These are phyloP conservation scores for Yamadazyma kanchanaburiensis DNA, from an alignment of 1,139 yeast species.

Conservation along the genomic window DNA sequence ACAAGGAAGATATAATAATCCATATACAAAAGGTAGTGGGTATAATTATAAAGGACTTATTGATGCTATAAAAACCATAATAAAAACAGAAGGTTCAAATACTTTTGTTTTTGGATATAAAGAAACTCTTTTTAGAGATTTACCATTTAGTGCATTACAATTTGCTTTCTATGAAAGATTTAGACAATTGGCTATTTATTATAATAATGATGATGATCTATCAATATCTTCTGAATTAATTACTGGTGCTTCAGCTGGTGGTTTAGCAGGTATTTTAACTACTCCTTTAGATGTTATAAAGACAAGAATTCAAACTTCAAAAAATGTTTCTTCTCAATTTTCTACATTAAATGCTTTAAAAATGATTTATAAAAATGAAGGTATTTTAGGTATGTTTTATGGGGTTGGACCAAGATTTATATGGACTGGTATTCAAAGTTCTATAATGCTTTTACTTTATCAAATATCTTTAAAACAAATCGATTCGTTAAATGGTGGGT, in stretches of 20 bases:
- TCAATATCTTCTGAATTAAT: conserved; percentile 62
- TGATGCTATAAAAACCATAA: conserved; percentile 67
- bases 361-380: conserved; percentile 72
- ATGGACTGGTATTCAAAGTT: conserved; percentile 95
- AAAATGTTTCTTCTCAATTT: conserved; percentile 19
- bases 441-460: conserved; percentile 87
- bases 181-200: conserved; percentile 56
- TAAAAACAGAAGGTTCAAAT: conserved; percentile 63
- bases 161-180: conserved; percentile 93
- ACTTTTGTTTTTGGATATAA: conserved; percentile 88
- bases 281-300: conserved; percentile 91
- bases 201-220: conserved; percentile 42
- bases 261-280: conserved; percentile 80
- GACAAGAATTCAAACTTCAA: conserved; percentile 78
- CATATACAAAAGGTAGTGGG: conserved; percentile 68
- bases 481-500: conserved; percentile 16
- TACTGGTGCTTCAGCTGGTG: conserved; percentile 97
- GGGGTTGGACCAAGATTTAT: conserved; percentile 96
- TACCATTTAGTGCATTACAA: conserved; percentile 94
- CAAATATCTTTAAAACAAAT: conserved; percentile 54
- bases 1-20: conserved; percentile 85
- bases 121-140: conserved; percentile 86
- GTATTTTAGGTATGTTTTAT: conserved; percentile 74
- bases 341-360: conserved; percentile 63
- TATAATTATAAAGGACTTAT: conserved; percentile 75